phyloP scores from a whole-genome alignment of 495 filamentous ascomycete genomes.

The Xylaria palmicola region DNA sequence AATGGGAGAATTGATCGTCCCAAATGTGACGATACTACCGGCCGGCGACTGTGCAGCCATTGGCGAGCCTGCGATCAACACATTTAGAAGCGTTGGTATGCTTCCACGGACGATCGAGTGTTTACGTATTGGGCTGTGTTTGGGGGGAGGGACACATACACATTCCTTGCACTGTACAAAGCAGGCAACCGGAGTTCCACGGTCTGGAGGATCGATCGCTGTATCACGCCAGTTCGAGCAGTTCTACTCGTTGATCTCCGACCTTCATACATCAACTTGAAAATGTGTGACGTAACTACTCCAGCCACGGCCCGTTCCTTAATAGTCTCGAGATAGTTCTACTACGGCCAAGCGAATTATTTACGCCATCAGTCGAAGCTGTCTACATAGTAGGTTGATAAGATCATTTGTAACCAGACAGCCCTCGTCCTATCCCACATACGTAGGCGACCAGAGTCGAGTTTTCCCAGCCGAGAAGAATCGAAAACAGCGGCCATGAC shows the following conservation, averaged over 20 bases:
- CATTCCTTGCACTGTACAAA: background rate
- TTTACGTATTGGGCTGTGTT: background rate
- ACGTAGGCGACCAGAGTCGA: no score
- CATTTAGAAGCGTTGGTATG: background rate
- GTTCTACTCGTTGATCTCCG: background rate
- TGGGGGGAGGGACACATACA: no score
- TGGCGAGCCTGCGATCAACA: conserved; percentile 3
- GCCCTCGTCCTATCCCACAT: background rate
- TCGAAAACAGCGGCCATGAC: no score
- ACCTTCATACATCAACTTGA: background rate
- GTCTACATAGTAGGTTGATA: background rate
- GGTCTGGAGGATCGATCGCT: background rate
- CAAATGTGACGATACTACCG: background rate
- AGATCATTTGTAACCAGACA: background rate
- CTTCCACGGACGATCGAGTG: background rate
- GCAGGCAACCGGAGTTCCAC: background rate
- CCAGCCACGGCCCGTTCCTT: background rate
- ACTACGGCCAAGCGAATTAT: background rate
- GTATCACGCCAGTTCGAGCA: background rate
- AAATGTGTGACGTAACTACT: conserved; percentile 3
- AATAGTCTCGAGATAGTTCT: background rate
- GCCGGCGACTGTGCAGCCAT: background rate
- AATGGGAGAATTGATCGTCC: background rate
- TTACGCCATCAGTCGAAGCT: background rate
- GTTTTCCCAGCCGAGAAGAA: no score